Conservation (phyloP, 1,139 yeast species). For the Candida tropicalis region DNA sequence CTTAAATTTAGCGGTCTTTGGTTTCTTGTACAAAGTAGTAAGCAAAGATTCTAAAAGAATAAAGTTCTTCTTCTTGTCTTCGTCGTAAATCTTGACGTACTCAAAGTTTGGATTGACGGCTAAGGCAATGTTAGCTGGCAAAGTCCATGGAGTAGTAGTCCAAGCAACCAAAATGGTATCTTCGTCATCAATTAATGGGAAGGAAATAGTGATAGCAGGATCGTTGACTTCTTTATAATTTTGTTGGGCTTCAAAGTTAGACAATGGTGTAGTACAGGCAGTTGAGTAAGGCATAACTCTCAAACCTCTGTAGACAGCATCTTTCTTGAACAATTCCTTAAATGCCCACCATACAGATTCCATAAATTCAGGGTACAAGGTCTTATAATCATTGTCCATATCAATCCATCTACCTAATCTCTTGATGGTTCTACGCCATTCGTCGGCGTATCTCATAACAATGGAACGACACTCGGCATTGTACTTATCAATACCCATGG, state of each 20-base stretch:
- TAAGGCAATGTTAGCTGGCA: slow-evolving; percentile 90
- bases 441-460: slow-evolving; percentile 95
- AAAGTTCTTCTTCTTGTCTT: slow-evolving; percentile 76
- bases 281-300: slow-evolving; percentile 99
- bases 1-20: slow-evolving; percentile 85
- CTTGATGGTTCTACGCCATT: slow-evolving; percentile 91
- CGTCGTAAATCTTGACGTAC: slow-evolving; percentile 89
- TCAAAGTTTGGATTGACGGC: slow-evolving; percentile 92
- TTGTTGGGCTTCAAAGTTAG: slow-evolving; percentile 98
- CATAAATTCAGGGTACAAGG: slow-evolving; percentile 93
- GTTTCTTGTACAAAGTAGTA: slow-evolving; percentile 87
- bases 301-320: slow-evolving; percentile 88
- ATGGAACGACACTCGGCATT: slow-evolving; percentile 93
- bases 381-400: slow-evolving; percentile 97
- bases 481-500: slow-evolving; percentile 90
- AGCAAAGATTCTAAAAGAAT: slow-evolving; percentile 82
- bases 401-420: slow-evolving; percentile 99
- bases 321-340: slow-evolving; percentile 81
- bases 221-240: slow-evolving; percentile 96
- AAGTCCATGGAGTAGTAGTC: slow-evolving; percentile 99
- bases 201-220: slow-evolving; percentile 93
- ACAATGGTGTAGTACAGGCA: slow-evolving; percentile 93
- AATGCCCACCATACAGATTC: slow-evolving; percentile 99
- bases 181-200: slow-evolving; percentile 79
- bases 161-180: slow-evolving; percentile 89